Evolutionary conservation across 441 rosid species (phyloP), one percentile per base, ranked within the genome.

Genomic region (Eutrema salsugineum): DNA sequence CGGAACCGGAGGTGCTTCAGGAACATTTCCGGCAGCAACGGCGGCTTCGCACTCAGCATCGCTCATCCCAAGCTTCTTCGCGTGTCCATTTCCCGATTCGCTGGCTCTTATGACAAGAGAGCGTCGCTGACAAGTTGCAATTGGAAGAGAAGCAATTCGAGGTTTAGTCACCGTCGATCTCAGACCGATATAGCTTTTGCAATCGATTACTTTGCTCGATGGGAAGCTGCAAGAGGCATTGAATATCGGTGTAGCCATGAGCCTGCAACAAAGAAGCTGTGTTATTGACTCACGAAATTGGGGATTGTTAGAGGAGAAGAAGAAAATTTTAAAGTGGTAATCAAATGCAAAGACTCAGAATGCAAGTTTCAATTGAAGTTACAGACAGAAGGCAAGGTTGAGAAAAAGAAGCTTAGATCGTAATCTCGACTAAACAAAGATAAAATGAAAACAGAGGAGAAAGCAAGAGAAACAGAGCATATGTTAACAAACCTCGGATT

Each of bases 21-120:
- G 98, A 28, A 80, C 88, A 39, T 84, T 86, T 12, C 99, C 99
- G 1, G 88, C 89, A 24, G 82, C 94, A 68, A 94, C 93, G 6
- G 88, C 93, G 7, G 97, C 96, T 78, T 94, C 99, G 5, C 91
- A 92, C 66, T 94, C 96, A 12, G 91, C 98, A 35, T 86, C 93
- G 30, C 66, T 89, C 73, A 76, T 68, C 12, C 97, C 98, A 39
- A 83, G 38, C 84, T 90, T 90, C 79, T 86, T 84, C 0, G 71
- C 65, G 1, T 79, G 76, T 30, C 85, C 87, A 68, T 79, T 82
- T 14, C 22, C 77, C 39, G 69, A 70, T 50, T 85, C 86, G 54
- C 86, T 67, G 7, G 98, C 96, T 53, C 82, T 85, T 36, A 83
- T 76, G 9, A 77, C 68, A 27, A 77, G 73, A 73, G 44, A 54